phyloP scores from a whole-genome alignment of 805 yeast species.

The Candida xyloterini region DNA sequence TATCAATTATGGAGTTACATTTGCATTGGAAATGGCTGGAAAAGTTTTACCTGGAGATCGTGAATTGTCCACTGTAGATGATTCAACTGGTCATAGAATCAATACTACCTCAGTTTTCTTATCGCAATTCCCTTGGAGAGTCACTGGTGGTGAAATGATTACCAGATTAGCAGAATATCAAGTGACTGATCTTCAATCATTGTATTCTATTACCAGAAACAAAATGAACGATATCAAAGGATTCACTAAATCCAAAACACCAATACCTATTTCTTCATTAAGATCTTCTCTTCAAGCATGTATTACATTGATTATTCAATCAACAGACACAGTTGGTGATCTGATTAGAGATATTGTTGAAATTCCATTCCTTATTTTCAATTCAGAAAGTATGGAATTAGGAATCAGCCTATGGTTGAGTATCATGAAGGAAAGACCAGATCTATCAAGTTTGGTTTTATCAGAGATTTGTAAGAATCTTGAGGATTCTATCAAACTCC shows the following conservation, averaged over 20 bases:
- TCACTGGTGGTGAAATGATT: constrained; percentile 34
- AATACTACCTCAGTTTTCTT: constrained; percentile 68
- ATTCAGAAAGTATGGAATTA: constrained; percentile 53
- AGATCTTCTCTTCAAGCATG: constrained; percentile 41
- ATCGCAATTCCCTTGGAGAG: constrained; percentile 69
- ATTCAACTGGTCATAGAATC: constrained; percentile 35
- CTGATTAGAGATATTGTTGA: constrained; percentile 51
- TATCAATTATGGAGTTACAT: constrained; percentile 78
- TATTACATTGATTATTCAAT: constrained; percentile 40
- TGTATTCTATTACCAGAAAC: constrained; percentile 11
- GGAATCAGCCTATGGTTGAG: constrained; percentile 82
- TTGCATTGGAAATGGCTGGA: constrained; percentile 89
- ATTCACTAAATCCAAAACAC: constrained; percentile 6
- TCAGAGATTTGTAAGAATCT: constrained; percentile 68
- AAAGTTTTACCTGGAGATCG: constrained; percentile 62
- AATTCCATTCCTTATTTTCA: constrained; percentile 70
- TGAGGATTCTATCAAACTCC: constrained; percentile 59
- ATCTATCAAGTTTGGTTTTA: constrained; percentile 55
- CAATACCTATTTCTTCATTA: constrained; percentile 33
- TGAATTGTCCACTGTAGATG: constrained; percentile 51
- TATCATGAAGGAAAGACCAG: constrained; percentile 63
- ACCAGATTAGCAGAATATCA: constrained; percentile 28
- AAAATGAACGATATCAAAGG: constrained; percentile 10
- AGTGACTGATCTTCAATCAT: constrained; percentile 25
- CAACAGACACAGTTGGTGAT: constrained; percentile 42